Percentiles rank a stretch among this genome's conserved stretches.
phyloP scores from a whole-genome alignment of 1,139 yeast genomes.

The Scheffersomyces cryptocercus region DNA sequence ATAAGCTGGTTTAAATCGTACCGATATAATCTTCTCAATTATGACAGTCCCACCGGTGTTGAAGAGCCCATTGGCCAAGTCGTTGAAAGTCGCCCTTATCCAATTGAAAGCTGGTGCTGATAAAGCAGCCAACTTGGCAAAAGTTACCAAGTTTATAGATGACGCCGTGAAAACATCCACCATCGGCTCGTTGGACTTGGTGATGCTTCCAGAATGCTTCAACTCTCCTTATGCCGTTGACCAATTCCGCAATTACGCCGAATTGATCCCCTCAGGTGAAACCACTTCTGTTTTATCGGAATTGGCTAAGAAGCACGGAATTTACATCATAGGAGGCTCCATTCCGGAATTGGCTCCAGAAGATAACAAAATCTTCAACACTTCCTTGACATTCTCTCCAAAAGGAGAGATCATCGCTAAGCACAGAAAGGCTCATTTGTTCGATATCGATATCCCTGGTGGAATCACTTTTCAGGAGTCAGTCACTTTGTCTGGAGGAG shows the following conservation, averaged over 20 bases:
- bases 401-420: conserved; percentile 75
- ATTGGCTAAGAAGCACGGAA: conserved; percentile 61
- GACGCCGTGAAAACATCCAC: conserved; percentile 54
- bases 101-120: conserved; percentile 76
- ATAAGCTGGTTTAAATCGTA: too few species aligned
- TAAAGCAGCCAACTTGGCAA: conserved; percentile 57
- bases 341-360: conserved; percentile 70
- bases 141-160: conserved; percentile 50
- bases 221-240: conserved; percentile 92
- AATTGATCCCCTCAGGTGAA: conserved; percentile 68
- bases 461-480: conserved; percentile 88
- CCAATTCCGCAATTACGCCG: conserved; percentile 85
- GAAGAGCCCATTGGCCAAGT: conserved; percentile 30
- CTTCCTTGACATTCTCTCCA: conserved; percentile 74
- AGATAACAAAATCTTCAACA: conserved; percentile 69
- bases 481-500: conserved; percentile 72
- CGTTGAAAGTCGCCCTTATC: conserved; percentile 66
- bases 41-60: conserved; percentile 25
- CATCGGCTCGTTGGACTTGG: conserved; percentile 50
- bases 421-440: conserved; percentile 86
- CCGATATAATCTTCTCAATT: background rate
- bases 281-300: conserved; percentile 61
- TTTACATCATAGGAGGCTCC: conserved; percentile 84
- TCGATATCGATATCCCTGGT: conserved; percentile 88
- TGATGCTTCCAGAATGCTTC: conserved; percentile 90